Evolutionary conservation across 2,329 filamentous ascomycete species (phyloP), one percentile per base, ranked within the genome.

Genomic region (Phyllosticta citrichinensis): DNA sequence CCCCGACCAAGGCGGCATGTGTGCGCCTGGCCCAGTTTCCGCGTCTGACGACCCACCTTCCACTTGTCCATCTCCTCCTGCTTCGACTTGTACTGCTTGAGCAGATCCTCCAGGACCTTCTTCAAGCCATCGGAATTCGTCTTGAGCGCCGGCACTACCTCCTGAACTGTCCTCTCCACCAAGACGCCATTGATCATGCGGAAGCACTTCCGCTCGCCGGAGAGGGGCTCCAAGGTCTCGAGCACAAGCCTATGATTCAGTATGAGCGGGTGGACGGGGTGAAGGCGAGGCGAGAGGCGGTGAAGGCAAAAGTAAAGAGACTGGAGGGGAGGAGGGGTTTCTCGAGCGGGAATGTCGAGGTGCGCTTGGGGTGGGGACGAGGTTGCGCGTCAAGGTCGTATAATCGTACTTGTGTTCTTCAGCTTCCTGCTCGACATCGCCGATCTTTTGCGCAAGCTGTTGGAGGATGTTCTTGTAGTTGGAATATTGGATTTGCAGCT

Each of bases 131-230:
- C 93, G 25, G 91, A 89, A 73, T 99, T 97, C 20, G 91, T 97
- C 77, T 91, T 87, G 63, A 99, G 81, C 25, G 91, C 89, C 5
- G 94, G 94, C 60, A 96, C 81, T 12, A 99, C 90, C 74, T 97
- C 94, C 74, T 91, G 83, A 67, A 99, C 90, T 17, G 93, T 97
- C 67, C 92, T 84, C 79, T 99, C 94, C 59, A 96, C 90, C 62
- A 99, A 79, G 24, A 97, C 92, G 54, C 94, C 94, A 74, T 99
- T 97, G 74, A 99, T 95, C 84, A 99, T 91, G 68, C 94, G 92
- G 78, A 97, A 99, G 77, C 93, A 97, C 79, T 97, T 99, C 69
- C 94, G 89, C 66, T 96, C 88, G 65, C 81, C 83, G 0, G 89
- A 81, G 24, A 97, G 83, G 54, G 92, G 92, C 63, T 87, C 83